Evolutionary conservation across 164 flowering plant genomes (phyloP), one percentile per base, ranked within the genome.

Genomic region (Tinospora cordifolia): DNA sequence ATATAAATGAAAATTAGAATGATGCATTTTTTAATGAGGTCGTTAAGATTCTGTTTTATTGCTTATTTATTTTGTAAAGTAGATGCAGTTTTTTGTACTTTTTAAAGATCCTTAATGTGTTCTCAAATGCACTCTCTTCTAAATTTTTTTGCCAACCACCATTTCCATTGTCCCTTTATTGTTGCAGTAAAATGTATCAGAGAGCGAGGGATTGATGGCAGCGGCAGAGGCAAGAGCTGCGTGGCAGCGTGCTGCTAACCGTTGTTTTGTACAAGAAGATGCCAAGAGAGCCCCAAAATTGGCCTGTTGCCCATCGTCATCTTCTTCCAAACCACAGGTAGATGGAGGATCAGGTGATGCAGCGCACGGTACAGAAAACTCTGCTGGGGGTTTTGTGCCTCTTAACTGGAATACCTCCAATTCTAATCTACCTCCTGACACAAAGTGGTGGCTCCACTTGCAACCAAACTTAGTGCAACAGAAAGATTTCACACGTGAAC

Each of bases 141-240:
- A 11, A 30, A 38, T 25, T 36, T 25, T 19, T 25, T 47, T 30
- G 36, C 14, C 47, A 38, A n/a, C 25, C 12, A 7, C 49, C 36
- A 39, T 34, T 49, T 41, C n/a, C 54, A n/a, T 71, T 39, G 57
- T 63, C 51, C 22, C 44, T 30, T 15, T 69, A 67, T 22, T 15
- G n/a, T 27, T 38, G 21, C 66, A 73, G 78, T 57, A 60, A 70
- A 66, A 77, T 79, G 84, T 41, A 8, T 62, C 10, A 39, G 40
- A 75, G 63, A 71, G 62, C 30, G 74, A 67, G 54, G 66, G 63
- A 54, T 44, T 79, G 75, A 90, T 92, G 98, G 99, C 97, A 21
- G 91, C 84, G 75, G 92, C 98, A 70, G 99, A 95, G 82, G 97
- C 96, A 70, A 89, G 99, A 78, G 89, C 92, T 36, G 91, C 85